phyloP scores from a whole-genome alignment of 805 yeast species.

The Candida awuae region DNA sequence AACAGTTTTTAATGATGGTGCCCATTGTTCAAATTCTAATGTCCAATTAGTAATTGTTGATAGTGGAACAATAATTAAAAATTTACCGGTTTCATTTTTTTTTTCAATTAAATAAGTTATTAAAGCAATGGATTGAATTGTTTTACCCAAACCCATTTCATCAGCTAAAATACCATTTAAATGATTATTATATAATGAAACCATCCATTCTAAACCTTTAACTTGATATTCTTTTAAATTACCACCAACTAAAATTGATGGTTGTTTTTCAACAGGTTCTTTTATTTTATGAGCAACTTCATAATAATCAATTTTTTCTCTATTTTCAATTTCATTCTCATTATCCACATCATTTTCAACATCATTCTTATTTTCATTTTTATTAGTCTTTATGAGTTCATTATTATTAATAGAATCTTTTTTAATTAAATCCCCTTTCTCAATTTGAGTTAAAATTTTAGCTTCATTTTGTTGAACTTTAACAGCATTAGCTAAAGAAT shows the following conservation, averaged over 20 bases:
- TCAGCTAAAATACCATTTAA: constrained; percentile 59
- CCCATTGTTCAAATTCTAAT: constrained; percentile 81
- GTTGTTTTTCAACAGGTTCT: constrained; percentile 61
- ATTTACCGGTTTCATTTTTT: constrained; percentile 61
- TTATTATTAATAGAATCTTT: constrained; percentile 5
- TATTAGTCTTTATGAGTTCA: background rate
- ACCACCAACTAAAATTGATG: constrained; percentile 68
- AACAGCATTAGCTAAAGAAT: constrained; percentile 71
- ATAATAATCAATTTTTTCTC: constrained; percentile 69
- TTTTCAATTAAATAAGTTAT: constrained; percentile 62
- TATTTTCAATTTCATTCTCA: constrained; percentile 20
- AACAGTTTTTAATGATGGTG: constrained; percentile 64
- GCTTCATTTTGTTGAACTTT: constrained; percentile 62
- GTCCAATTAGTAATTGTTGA: constrained; percentile 85
- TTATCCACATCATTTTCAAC: constrained; percentile 20
- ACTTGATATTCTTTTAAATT: constrained; percentile 67
- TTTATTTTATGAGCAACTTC: constrained; percentile 72
- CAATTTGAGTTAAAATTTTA: constrained; percentile 27
- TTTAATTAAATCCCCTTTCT: constrained; percentile 18
- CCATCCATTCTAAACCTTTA: constrained; percentile 63
- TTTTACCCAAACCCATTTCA: constrained; percentile 63
- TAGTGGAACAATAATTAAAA: constrained; percentile 72
- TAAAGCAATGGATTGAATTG: constrained; percentile 71
- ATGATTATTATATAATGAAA: constrained; percentile 51
- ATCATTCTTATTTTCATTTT: background rate